Evolutionary conservation across 2,329 filamentous ascomycete genomes (phyloP), one percentile per base, ranked within the genome.

Genomic region (Fusarium drepaniforme): DNA sequence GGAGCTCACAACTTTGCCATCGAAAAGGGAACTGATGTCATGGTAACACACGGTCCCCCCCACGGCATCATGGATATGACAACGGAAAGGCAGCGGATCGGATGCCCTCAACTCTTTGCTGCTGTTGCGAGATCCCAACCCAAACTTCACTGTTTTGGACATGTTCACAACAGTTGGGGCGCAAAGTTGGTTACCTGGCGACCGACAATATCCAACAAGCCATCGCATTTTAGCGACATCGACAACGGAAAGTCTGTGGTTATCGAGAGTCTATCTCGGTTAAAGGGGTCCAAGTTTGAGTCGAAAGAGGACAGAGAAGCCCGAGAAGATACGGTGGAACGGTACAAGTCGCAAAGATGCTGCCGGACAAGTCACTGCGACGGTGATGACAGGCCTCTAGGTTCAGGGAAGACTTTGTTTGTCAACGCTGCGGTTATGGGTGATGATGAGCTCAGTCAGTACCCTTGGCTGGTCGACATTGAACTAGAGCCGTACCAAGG

Each of bases 121-220:
- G 78, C 81, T 2, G 66, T 84, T 8, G 77, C 78, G 3, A 74
- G 66, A 66, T 74, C 77, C 1, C 75, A 78, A 37, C 83, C 83
- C 5, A 76, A 64, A 9, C 40, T 85, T 2, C 82, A 85, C 70
- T 85, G 82, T 67, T 85, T 84, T 56, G 83, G 83, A 3, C 82
- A 84, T 56, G 77, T 82, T 0, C 80, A 83, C 38, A 42, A 73
- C 2, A 71, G 76, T 5, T 84, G 82, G 83, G 84, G 80, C 8
- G 81, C 85, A 0, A 87, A 85, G 66, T 25, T 87, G 2, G 84
- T 89, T 0, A 81, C 82, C 3, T 91, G 89, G 90, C 78, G 84
- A 3, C 38, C 62, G 0, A 37, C 23, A 9, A 70, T 78, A 3
- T 74, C 68, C 1, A 74, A 81, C 1, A 62, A 35, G 0, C 84